Evolutionary conservation across 352 stramenopile species (phyloP), one percentile per base, ranked within the genome.

Genomic region (Phytopythium chamaehyphon): DNA sequence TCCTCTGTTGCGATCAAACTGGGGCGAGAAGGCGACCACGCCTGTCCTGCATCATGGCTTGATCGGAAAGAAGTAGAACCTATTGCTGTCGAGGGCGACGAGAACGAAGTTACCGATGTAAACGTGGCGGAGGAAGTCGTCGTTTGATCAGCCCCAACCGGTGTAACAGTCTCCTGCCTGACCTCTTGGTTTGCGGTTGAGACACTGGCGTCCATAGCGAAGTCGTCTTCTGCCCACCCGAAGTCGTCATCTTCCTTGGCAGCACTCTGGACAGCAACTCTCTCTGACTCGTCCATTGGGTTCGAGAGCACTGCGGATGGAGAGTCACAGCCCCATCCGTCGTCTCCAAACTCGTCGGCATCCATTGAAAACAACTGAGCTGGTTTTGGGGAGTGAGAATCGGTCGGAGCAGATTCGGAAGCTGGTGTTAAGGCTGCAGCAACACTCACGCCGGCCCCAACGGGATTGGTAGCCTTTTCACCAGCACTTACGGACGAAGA

Each of bases 341-440:
- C 82, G 43, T 88, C 76, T 51, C 63, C 82, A 36, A 88, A 84
- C 24, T 90, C 79, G n/a, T 73, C 67, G 10, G 63, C 40, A 24
- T 86, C 73, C 75, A 93, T 93, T 15, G 76, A 85, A 48, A 93
- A 89, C 21, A 93, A 59, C 44, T 89, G 46, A 45, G 50, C 69
- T 48, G 66, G 57, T 52, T 70, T 76, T 11, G 52, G 39, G 31
- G 14, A 16, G 22, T 24, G 45, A 5, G 44, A 15, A 16, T 33
- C 28, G 5, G 51, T 36, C 10, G 37, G 40, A 47, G 49, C 36
- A 2, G 14, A 18, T 18, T 44, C 40, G 26, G 9, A 36, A 19
- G 44, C 26, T 28, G 39, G 43, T 12, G 36, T 15, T 24, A 38
- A 18, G 9, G 22, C 44, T 36, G 19, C 61, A 15, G 45, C 16